Conservation (phyloP, 257 asterid genomes). For the Penstemon eatonii region DNA sequence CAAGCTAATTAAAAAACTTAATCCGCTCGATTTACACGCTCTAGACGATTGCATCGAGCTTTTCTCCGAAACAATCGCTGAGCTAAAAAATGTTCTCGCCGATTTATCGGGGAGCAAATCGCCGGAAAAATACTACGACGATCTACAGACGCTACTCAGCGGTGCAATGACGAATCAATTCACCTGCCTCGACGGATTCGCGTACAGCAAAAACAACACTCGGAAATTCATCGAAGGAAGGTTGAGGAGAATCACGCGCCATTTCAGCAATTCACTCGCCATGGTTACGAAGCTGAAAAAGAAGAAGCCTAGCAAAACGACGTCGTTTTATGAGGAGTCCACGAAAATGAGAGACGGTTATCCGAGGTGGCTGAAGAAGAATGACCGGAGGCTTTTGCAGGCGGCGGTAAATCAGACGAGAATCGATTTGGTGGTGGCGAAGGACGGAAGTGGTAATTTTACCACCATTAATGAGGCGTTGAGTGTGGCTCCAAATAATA, state of each 20-base stretch:
- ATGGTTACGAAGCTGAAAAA: slow-evolving; percentile 64
- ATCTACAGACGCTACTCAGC: slow-evolving; percentile 74
- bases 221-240: slow-evolving; percentile 54
- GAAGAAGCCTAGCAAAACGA: slow-evolving; percentile 20
- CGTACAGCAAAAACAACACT: slow-evolving; percentile 52
- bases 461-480: slow-evolving; percentile 48
- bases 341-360: slow-evolving; percentile 45
- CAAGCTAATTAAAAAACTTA: slow-evolving; percentile 42
- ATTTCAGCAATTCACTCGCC: slow-evolving; percentile 81
- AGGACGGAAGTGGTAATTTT: slow-evolving; percentile 57
- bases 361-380: slow-evolving; percentile 67
- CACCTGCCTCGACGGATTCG: slow-evolving; percentile 96
- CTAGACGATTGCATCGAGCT: slow-evolving; percentile 82
- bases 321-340: neutral
- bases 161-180: slow-evolving; percentile 91
- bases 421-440: slow-evolving; percentile 40
- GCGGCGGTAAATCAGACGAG: slow-evolving; percentile 40
- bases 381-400: slow-evolving; percentile 65
- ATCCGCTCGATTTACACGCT: slow-evolving; percentile 60
- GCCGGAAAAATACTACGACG: slow-evolving; percentile 46
- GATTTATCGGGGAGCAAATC: slow-evolving; percentile 44
- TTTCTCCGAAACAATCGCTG: slow-evolving; percentile 47
- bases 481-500: slow-evolving; percentile 41
- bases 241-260: slow-evolving; percentile 59
- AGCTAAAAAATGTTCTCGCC: slow-evolving; percentile 43